Evolutionary conservation across 805 yeast genomes (phyloP), one percentile per base, ranked within the genome.

Genomic region (Candida insectalens): DNA sequence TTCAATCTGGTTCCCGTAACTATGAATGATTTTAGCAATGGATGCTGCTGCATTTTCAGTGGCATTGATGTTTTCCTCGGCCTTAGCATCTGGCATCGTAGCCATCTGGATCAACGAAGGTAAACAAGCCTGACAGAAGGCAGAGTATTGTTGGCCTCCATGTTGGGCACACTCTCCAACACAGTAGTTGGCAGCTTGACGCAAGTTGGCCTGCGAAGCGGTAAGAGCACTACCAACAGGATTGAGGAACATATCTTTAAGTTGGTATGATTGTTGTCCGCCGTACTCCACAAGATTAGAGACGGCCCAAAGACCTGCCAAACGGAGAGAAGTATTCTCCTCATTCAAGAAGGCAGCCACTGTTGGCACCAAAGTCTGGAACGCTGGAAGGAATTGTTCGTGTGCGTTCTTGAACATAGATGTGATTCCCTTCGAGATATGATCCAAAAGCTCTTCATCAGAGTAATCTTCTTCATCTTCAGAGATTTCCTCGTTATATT

Each of bases 391-490:
- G 54, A 82, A 83, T 36, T 62, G 62, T 5, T 65, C 57, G 42
- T 72, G 69, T 16, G 72, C 63, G 27, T 71, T 68, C 53, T 74
- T 79, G 67, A 89, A 81, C 13, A 85, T 65, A 1, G 80, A 67
- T 6, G 80, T 67, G 25, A 92, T 56, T 1, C 81, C 77, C 51
- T 80, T 82, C 53, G 81, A 83, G 42, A 87, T 74, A 51, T 89
- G 95, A 47, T 85, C 94, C 33, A 87, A 60, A 30, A 92, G 62
- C 50, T 88, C 96, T 51, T 87, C 96, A 54, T 92, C 97, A 1
- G 92, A 78, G 45, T 67, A 74, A 47, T 82, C 94, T 38, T 77
- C 85, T 36, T 88, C 96, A 36, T 79, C 87, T 36, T 75, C 83
- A 38, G 81, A 94, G 5, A 77, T 64, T 47, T 83, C 95, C 8